These are phyloP conservation scores for Sambucus nigra DNA, from an alignment of 129 eudicot species.

Conservation along the genomic window DNA sequence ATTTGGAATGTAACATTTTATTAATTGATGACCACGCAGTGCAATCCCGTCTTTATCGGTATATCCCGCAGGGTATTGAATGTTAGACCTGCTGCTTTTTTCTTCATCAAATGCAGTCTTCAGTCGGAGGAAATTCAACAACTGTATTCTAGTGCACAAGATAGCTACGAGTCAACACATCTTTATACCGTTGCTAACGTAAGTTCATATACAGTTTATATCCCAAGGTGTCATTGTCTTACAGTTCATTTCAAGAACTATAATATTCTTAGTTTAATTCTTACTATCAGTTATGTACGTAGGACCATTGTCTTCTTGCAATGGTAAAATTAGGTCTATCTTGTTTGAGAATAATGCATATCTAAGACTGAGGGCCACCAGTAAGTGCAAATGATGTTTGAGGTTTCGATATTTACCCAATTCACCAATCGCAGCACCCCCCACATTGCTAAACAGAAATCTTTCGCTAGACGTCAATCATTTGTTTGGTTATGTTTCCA, in stretches of 20 bases:
- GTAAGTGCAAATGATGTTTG: no score
- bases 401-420: no score
- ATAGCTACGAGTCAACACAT: slow-evolving; percentile 82
- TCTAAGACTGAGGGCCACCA: no score
- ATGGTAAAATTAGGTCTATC: no score
- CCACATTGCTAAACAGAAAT: no score
- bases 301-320: background rate
- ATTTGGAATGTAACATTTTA: background rate
- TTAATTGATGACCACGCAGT: slow-evolving; percentile 33
- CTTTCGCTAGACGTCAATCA: no score
- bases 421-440: no score
- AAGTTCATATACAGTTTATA: slow-evolving; percentile 16
- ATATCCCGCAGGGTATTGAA: slow-evolving; percentile 77
- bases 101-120: slow-evolving; percentile 84
- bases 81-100: slow-evolving; percentile 94
- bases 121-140: slow-evolving; percentile 63
- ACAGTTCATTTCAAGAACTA: background rate
- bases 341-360: no score
- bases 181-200: slow-evolving; percentile 61
- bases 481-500: no score
- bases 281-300: background rate
- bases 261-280: background rate
- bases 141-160: slow-evolving; percentile 72
- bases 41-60: slow-evolving; percentile 68
- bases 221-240: background rate